Percentiles rank a stretch among this genome's conserved stretches.
Evolutionary conservation across 352 stramenopile species (phyloP).

Genomic region (Globisporangium paddicum): DNA sequence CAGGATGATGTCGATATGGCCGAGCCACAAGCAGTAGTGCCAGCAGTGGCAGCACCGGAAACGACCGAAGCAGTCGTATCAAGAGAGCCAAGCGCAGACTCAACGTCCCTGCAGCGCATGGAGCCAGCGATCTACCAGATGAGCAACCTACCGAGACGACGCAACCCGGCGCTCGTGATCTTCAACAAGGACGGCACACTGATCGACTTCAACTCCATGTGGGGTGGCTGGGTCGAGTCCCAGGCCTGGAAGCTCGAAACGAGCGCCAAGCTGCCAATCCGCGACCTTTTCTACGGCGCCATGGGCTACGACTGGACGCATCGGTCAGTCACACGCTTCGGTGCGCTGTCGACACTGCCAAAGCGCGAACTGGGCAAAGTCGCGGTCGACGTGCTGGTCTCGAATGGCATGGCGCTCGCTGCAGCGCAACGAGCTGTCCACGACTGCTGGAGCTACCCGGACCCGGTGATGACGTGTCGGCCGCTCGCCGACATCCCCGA

Average conservation of each 20-base stretch:
- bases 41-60: background rate
- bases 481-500: conserved; percentile 23
- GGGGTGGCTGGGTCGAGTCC: conserved; percentile 34
- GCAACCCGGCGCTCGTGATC: conserved; percentile 26
- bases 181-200: conserved; percentile 48
- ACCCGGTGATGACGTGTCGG: conserved; percentile 20
- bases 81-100: background rate
- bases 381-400: conserved; percentile 23
- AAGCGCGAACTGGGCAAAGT: conserved; percentile 27
- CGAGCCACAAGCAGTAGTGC: background rate
- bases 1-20: background rate
- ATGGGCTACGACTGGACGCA: conserved; percentile 31
- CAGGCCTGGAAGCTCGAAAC: conserved; percentile 33
- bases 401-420: conserved; percentile 15
- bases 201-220: conserved; percentile 47
- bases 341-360: conserved; percentile 26
- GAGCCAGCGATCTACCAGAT: conserved; percentile 3
- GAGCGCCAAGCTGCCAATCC: conserved; percentile 18
- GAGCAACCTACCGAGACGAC: conserved; percentile 3
- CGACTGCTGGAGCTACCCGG: conserved; percentile 26
- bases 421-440: conserved; percentile 15
- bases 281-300: conserved; percentile 25
- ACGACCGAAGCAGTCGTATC: background rate
- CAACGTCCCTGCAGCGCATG: background rate
- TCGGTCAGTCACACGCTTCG: conserved; percentile 21